Conservation (phyloP, 1,284 basidiomycete genomes). For the Paramarasmius palmivorus region DNA sequence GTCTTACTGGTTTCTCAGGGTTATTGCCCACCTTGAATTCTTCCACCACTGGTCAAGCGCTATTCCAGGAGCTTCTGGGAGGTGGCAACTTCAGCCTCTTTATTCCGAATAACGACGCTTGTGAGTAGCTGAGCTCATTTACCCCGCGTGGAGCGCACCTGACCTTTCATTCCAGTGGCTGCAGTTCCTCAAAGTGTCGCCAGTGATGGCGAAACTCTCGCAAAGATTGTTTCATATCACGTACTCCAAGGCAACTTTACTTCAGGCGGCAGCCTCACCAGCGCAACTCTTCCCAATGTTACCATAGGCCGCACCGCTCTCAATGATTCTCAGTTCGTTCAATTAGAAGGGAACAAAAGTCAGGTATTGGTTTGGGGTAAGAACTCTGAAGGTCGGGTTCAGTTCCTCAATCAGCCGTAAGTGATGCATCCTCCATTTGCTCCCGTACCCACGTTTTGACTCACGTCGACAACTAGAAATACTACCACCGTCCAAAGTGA, state of each 20-base stretch:
- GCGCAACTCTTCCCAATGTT: constrained; percentile 43
- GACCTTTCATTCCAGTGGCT: constrained; percentile 34
- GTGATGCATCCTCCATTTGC: constrained; percentile 12
- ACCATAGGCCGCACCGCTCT: constrained; percentile 69
- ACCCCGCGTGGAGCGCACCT: too few species aligned
- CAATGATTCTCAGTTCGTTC: constrained; percentile 45
- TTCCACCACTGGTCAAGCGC: constrained; percentile 40
- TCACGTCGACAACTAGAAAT: constrained; percentile 20
- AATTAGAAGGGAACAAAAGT: constrained; percentile 52
- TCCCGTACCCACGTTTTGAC: not conserved
- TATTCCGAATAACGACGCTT: constrained; percentile 48
- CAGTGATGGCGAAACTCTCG: constrained; percentile 27
- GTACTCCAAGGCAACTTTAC: constrained; percentile 55
- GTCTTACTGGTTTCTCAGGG: constrained; percentile 39
- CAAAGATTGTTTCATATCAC: constrained; percentile 58
- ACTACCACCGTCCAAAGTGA: constrained; percentile 36
- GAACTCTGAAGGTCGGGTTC: constrained; percentile 39
- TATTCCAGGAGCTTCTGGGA: constrained; percentile 40
- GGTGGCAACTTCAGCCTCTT: constrained; percentile 46
- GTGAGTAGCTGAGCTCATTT: too few species aligned
- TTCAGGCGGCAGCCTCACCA: constrained; percentile 31
- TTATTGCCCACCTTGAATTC: constrained; percentile 30
- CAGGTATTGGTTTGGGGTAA: constrained; percentile 70
- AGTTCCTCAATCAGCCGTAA: constrained; percentile 58
- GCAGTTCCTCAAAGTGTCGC: constrained; percentile 35